These are phyloP conservation scores for Aspergillus oerlinghausenensis DNA, from an alignment of 2,329 filamentous ascomycete genomes.

Conservation along the genomic window DNA sequence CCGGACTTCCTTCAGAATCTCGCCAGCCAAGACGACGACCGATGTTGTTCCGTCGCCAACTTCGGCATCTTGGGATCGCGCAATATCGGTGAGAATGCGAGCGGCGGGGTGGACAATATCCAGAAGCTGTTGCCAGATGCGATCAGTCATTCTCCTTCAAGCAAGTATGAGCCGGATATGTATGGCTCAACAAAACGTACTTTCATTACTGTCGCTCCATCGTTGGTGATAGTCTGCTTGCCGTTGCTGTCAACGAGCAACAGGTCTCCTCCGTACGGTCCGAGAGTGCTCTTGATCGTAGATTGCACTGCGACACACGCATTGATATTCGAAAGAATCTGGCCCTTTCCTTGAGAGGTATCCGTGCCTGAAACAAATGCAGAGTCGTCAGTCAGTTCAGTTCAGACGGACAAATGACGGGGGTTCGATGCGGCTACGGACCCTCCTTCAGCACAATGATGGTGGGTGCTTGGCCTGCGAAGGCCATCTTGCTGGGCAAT, in stretches of 20 bases:
- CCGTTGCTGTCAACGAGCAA: constrained; percentile 95
- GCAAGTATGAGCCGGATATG: background rate
- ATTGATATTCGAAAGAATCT: constrained; percentile 97
- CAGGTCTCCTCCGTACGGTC: constrained; percentile 93
- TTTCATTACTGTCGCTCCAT: constrained; percentile 99
- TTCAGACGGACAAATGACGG: constrained; percentile 17
- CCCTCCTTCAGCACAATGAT: constrained; percentile 98
- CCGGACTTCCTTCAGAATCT: constrained; percentile 94
- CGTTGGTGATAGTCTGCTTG: constrained; percentile 95
- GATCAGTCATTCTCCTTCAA: background rate
- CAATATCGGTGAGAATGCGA: constrained; percentile 95
- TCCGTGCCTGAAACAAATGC: constrained; percentile 69
- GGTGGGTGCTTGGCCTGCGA: constrained; percentile 94
- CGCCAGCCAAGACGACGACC: constrained; percentile 93
- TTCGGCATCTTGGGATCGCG: constrained; percentile 97
- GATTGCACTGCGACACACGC: constrained; percentile 93
- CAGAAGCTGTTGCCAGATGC: constrained; percentile 61
- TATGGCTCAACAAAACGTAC: constrained; percentile 44
- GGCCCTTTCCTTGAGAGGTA: constrained; percentile 91
- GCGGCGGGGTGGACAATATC: constrained; percentile 98
- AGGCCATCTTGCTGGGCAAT: constrained; percentile 65
- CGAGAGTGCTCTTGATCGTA: constrained; percentile 92
- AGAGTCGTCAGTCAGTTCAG: constrained; percentile 23
- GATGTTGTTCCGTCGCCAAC: constrained; percentile 97
- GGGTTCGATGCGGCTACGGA: constrained; percentile 47